Conservation (phyloP, 768 basidiomycete genomes). For the Mycena vitilis region DNA sequence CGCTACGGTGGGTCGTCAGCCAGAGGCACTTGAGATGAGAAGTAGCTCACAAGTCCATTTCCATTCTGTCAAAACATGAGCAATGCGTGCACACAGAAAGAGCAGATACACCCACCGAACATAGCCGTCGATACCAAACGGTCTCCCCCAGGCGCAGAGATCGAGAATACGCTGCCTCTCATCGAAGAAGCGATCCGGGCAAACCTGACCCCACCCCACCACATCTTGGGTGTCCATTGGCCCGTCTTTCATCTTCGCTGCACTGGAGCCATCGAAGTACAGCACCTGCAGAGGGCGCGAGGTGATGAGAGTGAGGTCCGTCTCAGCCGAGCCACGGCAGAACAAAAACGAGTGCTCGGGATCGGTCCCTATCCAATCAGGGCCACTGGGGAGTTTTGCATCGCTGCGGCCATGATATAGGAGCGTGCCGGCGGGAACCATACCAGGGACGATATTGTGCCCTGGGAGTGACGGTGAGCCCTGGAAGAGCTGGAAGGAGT, state of each 20-base stretch:
- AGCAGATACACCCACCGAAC: conserved; percentile 38
- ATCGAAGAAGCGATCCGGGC: conserved; percentile 31
- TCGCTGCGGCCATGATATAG: conserved; percentile 46
- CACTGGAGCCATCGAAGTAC: conserved; percentile 48
- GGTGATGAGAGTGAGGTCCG: conserved; percentile 42
- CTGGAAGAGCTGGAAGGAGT: background rate
- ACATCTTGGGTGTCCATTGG: conserved; percentile 52
- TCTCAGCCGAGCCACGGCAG: conserved; percentile 32
- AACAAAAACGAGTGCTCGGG: conserved; percentile 48
- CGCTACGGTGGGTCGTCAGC: conserved; percentile 44
- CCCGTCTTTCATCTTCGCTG: conserved; percentile 45
- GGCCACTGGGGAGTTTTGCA: conserved; percentile 41
- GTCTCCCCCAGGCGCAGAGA: conserved; percentile 49
- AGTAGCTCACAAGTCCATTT: conserved; percentile 59
- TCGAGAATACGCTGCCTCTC: conserved; percentile 43
- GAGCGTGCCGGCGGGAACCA: conserved; percentile 48
- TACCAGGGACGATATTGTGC: conserved; percentile 47
- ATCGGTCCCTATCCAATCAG: conserved; percentile 49
- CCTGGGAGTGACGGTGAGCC: conserved; percentile 29
- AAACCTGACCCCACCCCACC: conserved; percentile 42
- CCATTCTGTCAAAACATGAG: conserved; percentile 49
- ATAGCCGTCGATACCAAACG: conserved; percentile 47
- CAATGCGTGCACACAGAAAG: background rate
- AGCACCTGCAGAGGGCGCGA: conserved; percentile 44
- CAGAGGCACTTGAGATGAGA: conserved; percentile 1